phyloP scores from a whole-genome alignment of 2,329 filamentous ascomycete species.

The Harringtonia aguacate region DNA sequence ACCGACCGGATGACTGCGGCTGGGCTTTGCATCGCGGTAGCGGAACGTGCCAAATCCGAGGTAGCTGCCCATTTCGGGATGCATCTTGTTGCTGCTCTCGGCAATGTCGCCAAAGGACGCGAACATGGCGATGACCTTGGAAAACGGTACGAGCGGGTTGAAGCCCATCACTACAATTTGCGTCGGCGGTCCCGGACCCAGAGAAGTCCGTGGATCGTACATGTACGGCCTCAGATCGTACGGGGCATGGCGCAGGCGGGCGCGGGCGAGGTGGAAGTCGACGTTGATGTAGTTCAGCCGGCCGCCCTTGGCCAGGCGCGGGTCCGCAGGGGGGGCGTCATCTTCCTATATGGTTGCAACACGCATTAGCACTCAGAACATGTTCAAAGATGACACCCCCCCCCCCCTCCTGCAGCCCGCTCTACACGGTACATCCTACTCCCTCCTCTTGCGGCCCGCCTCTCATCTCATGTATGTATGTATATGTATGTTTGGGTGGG shows the following conservation, averaged over 20 bases:
- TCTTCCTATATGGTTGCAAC: conserved; percentile 52
- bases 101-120: conserved; percentile 77
- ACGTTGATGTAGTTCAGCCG: conserved; percentile 56
- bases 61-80: conserved; percentile 88
- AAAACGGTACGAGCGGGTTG: conserved; percentile 75
- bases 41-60: conserved; percentile 87
- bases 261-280: conserved; percentile 60
- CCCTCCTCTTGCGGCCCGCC: conserved; percentile 11
- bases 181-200: conserved; percentile 79
- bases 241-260: conserved; percentile 58
- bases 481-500: conserved; percentile 8
- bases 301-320: conserved; percentile 63
- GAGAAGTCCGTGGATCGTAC: conserved; percentile 72
- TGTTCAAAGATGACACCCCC: conserved; percentile 51
- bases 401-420: conserved; percentile 27
- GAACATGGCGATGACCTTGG: conserved; percentile 66
- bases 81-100: conserved; percentile 86
- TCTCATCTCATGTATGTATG: conserved; percentile 3
- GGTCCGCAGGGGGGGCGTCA: conserved; percentile 70
- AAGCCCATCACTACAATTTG: conserved; percentile 95
- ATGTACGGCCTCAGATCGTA: conserved; percentile 74
- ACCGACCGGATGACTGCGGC: conserved; percentile 37
- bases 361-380: conserved; percentile 39
- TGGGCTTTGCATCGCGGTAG: conserved; percentile 62
- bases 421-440: background rate